These are phyloP conservation scores for Trichoderma pleuroti DNA, from an alignment of 2,329 filamentous ascomycete genomes.

Conservation along the genomic window DNA sequence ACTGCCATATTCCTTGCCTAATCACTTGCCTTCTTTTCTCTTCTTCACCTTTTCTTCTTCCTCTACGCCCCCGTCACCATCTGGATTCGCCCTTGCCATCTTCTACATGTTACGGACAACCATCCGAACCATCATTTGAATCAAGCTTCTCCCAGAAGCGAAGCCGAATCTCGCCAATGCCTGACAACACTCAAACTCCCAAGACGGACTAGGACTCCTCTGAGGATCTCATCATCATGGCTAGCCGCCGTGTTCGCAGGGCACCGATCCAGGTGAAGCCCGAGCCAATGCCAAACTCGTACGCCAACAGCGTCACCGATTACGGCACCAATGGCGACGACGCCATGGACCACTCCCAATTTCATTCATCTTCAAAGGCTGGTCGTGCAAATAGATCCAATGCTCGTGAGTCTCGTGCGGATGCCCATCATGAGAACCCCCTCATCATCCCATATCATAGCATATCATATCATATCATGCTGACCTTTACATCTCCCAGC, in stretches of 20 bases:
- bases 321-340: constrained; percentile 24
- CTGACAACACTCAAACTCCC: not conserved
- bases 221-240: constrained; percentile 16
- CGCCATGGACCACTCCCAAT: constrained; percentile 18
- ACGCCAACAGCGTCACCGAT: constrained; percentile 10
- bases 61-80: not conserved
- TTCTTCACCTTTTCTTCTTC: not conserved
- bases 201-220: not conserved
- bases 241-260: constrained; percentile 22
- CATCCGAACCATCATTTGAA: not conserved
- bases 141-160: not conserved
- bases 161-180: not conserved
- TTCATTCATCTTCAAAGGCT: constrained; percentile 28
- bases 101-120: not conserved
- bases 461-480: not conserved
- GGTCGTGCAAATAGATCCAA: constrained; percentile 33
- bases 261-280: constrained; percentile 20
- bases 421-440: not conserved
- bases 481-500: constrained; percentile 28
- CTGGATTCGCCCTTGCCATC: not conserved
- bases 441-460: not conserved
- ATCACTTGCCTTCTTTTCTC: not conserved
- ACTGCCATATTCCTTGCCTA: not conserved
- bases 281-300: constrained; percentile 26
- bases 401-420: constrained; percentile 34